Evolutionary conservation across 106 monocot genomes (phyloP).

Genomic region (Phalaenopsis aphrodite): DNA sequence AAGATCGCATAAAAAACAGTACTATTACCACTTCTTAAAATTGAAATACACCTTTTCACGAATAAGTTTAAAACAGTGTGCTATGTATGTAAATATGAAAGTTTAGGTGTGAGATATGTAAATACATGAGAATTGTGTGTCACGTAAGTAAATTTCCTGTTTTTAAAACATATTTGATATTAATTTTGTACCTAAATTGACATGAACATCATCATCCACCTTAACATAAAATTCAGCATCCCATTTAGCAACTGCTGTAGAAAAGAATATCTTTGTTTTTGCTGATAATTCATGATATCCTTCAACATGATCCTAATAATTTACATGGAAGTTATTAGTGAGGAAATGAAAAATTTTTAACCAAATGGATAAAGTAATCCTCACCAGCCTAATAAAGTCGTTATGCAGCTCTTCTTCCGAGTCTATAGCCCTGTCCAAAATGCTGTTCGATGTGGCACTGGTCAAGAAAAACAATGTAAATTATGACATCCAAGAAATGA

Average conservation of each 20-base stretch:
- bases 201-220: slow-evolving; percentile 15
- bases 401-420: slow-evolving; percentile 7
- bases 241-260: slow-evolving; percentile 9
- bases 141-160: not conserved
- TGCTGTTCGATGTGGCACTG: slow-evolving; percentile 12
- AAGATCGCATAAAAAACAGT: too few relatives aligned
- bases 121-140: too few relatives aligned
- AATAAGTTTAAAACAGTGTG: too few relatives aligned
- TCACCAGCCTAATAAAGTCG: slow-evolving; percentile 10
- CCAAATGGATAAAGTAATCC: not conserved
- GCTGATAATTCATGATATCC: slow-evolving; percentile 10
- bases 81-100: too few relatives aligned
- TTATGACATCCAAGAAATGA: not conserved
- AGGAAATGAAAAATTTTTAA: not conserved
- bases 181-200: slow-evolving; percentile 6
- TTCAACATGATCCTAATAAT: slow-evolving; percentile 10
- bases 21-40: too few relatives aligned
- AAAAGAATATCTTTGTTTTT: slow-evolving; percentile 14
- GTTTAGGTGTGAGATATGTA: too few relatives aligned
- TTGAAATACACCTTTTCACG: too few relatives aligned
- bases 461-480: not conserved
- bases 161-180: not conserved
- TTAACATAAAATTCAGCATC: slow-evolving; percentile 13
- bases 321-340: not conserved
- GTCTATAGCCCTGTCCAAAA: slow-evolving; percentile 5